These are phyloP conservation scores for Leccinum subtestaceum DNA, from an alignment of 768 basidiomycete species.

Conservation along the genomic window DNA sequence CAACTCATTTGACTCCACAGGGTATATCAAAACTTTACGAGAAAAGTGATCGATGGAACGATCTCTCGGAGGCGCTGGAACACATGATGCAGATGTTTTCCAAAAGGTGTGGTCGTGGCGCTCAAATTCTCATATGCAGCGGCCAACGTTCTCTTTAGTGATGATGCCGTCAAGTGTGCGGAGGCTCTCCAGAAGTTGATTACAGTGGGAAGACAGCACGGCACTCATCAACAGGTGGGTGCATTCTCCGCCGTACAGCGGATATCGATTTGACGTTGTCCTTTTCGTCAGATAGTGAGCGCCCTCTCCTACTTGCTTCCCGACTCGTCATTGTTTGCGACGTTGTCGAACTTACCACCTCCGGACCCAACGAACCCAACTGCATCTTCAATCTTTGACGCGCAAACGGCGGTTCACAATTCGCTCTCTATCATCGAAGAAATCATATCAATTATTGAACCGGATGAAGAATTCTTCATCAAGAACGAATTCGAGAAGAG, in stretches of 20 bases:
- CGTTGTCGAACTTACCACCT: conserved; percentile 63
- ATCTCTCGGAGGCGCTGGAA: conserved; percentile 51
- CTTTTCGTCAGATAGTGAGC: conserved; percentile 52
- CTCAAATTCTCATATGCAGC: neutral
- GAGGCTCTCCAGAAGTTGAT: conserved; percentile 79
- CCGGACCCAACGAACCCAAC: conserved; percentile 78
- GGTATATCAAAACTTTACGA: conserved; percentile 76
- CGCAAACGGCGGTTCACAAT: conserved; percentile 65
- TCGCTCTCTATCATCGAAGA: conserved; percentile 73
- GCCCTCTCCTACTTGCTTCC: conserved; percentile 73
- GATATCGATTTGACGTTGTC: neutral
- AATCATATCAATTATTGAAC: conserved; percentile 60
- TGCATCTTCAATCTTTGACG: conserved; percentile 51
- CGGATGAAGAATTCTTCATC: conserved; percentile 54
- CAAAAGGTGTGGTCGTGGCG: conserved; percentile 46
- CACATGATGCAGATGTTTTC: conserved; percentile 57
- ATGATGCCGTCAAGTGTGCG: conserved; percentile 76
- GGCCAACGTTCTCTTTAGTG: conserved; percentile 39
- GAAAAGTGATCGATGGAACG: conserved; percentile 54
- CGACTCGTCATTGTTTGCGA: conserved; percentile 58
- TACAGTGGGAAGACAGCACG: conserved; percentile 56
- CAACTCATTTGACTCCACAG: conserved; percentile 35
- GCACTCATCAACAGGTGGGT: conserved; percentile 56
- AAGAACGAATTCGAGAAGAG: conserved; percentile 74
- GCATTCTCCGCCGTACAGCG: neutral